Percentiles rank a stretch among this genome's conserved stretches.
Evolutionary conservation across 75 land plant genomes (phyloP).

Genomic region (Gnetum montanum): DNA sequence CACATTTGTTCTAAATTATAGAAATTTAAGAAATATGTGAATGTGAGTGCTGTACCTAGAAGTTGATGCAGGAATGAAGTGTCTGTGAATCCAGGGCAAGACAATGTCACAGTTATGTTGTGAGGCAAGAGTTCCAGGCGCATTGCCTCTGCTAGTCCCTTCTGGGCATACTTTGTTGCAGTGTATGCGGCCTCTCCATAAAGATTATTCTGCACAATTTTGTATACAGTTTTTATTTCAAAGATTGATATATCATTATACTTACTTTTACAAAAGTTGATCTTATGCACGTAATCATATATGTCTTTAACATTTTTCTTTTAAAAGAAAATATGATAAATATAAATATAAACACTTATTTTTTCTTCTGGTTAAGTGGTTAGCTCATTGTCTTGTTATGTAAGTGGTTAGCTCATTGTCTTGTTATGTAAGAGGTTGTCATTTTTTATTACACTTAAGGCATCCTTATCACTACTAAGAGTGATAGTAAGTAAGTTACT

Average conservation of each 20-base stretch:
- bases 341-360: too few relatives aligned
- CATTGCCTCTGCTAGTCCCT: conserved; percentile 22
- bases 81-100: conserved; percentile 27
- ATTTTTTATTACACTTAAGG: too few relatives aligned
- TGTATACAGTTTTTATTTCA: background rate
- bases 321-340: too few relatives aligned
- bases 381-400: too few relatives aligned
- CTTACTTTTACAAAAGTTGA: background rate
- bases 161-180: conserved; percentile 23
- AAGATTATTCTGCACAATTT: too few relatives aligned
- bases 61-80: conserved; percentile 23
- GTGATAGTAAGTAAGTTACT: too few relatives aligned
- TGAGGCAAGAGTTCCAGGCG: conserved; percentile 21
- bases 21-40: background rate
- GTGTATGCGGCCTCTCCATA: conserved; percentile 10
- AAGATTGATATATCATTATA: too few relatives aligned
- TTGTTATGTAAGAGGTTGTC: too few relatives aligned
- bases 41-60: background rate
- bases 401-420: too few relatives aligned
- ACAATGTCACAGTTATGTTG: conserved; percentile 14
- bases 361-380: too few relatives aligned
- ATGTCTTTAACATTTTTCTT: too few relatives aligned
- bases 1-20: background rate
- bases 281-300: background rate
- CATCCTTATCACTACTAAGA: too few relatives aligned